A percentile compares a stretch with the other conserved stretches of the same genome.
Evolutionary conservation across 768 basidiomycete species (phyloP).

Genomic region (Lactarius vividus): DNA sequence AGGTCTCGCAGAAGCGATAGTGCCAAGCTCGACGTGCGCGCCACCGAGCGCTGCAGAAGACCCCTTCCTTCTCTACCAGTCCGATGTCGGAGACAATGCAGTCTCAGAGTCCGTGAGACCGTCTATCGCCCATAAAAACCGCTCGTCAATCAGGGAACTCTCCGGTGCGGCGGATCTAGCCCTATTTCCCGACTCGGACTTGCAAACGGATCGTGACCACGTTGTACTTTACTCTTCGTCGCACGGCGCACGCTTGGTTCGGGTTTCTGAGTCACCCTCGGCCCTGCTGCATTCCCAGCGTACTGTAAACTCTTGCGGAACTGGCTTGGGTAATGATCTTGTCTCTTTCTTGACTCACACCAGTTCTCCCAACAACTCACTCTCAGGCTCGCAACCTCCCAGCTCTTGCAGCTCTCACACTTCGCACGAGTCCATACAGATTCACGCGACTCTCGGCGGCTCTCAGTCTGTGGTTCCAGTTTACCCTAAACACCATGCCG

Average conservation of each 20-base stretch:
- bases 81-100: not conserved
- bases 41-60: not conserved
- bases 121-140: not conserved
- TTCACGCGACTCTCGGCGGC: not conserved
- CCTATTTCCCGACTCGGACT: not conserved
- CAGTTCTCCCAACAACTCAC: not conserved
- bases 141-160: not conserved
- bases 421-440: not conserved
- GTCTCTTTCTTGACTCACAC: not conserved
- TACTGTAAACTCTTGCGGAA: not conserved
- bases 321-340: not conserved
- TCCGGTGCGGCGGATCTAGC: not conserved
- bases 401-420: not conserved
- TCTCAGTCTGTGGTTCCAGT: not conserved
- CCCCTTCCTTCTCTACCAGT: not conserved
- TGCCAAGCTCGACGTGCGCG: not conserved
- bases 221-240: not conserved
- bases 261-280: not conserved
- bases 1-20: not conserved
- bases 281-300: not conserved
- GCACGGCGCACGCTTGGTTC: not conserved
- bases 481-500: not conserved
- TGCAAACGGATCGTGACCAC: conserved; percentile 1
- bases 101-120: not conserved
- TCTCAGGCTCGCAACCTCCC: not conserved